A percentile compares a stretch with the other conserved stretches of the same genome.
Evolutionary conservation across 2,329 filamentous ascomycete genomes (phyloP).

Genomic region (Cordyceps cateniannulata): DNA sequence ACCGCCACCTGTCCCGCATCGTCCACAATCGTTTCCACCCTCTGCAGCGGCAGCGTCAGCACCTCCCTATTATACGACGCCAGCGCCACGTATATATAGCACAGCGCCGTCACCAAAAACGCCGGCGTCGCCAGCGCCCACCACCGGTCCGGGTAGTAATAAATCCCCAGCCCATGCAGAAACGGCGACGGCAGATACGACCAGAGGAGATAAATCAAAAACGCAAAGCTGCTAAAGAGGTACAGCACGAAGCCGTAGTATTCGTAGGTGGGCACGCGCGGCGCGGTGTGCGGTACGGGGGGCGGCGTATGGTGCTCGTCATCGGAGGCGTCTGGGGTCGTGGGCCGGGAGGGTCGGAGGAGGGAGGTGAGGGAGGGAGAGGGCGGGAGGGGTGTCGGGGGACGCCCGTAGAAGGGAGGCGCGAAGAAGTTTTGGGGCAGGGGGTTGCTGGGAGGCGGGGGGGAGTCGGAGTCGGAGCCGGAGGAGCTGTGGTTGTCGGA

Average conservation of each 20-base stretch:
- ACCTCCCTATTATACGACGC: constrained; percentile 87
- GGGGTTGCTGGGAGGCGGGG: constrained; percentile 32
- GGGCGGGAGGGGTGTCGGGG: constrained; percentile 88
- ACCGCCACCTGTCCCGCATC: constrained; percentile 84
- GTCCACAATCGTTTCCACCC: constrained; percentile 86
- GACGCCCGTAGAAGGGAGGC: constrained; percentile 93
- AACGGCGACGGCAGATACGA: constrained; percentile 88
- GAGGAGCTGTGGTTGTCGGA: constrained; percentile 26
- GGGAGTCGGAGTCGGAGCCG: background rate
- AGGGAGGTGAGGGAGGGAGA: constrained; percentile 90
- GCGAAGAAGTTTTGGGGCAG: constrained; percentile 51
- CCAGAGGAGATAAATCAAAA: constrained; percentile 70
- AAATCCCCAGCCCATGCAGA: constrained; percentile 85
- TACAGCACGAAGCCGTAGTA: constrained; percentile 99
- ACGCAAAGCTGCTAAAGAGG: constrained; percentile 76
- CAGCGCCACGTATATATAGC: constrained; percentile 92
- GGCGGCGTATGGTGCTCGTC: constrained; percentile 57
- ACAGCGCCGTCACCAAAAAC: constrained; percentile 78
- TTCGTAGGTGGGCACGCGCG: constrained; percentile 97
- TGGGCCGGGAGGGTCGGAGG: constrained; percentile 82
- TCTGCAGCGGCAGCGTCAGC: constrained; percentile 71
- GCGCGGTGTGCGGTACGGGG: constrained; percentile 69
- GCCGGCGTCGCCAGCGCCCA: constrained; percentile 91
- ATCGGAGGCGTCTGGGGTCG: constrained; percentile 86
- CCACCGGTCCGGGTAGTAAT: constrained; percentile 97